Evolutionary conservation across 2,329 filamentous ascomycete genomes (phyloP), one percentile per base, ranked within the genome.

Genomic region (Talaromyces sp.): DNA sequence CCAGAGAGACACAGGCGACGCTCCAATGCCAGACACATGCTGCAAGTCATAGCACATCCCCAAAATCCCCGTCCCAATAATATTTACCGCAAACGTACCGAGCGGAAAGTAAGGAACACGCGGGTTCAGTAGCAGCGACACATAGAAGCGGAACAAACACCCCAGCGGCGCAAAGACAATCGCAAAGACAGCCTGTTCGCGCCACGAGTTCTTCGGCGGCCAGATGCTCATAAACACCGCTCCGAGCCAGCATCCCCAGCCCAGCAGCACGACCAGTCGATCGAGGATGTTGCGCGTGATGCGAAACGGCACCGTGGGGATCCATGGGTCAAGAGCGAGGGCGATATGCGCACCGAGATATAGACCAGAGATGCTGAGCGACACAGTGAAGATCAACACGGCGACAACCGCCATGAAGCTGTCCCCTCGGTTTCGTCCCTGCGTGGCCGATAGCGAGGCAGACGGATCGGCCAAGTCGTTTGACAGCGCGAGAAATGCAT

Each of bases 11-110:
- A 7, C 4, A 56, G 65, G 64, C 1, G 81, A 64, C 0, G 81
- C 82, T 0, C 81, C 82, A 7, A 73, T 67, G 1, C 78, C 72
- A n/a, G 66, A 61, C 0, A 84, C 79, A 68, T 91, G 91, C 64
- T 91, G 89, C 56, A 96, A 77, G 69, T 96, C 89, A 78, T 85
- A 96, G 31, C 86, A 84, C 82, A 91, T 87, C 14, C 85, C 92
- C 55, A 96, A 73, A 17, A 96, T 74, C 0, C 82, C 82, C 0
- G 90, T 92, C 4, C 93, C 93, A 14, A 88, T 72, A 4, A 96
- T 80, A 69, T 98, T 98, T 29, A 89, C 91, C 0, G 79, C 76
- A 68, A 97, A 96, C 0, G 93, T 98, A 2, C 93, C 93, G 0
- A 97, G 73, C 0, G 93, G 93, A 66, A 97, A 97, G 0, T 82